Base-by-base conservation (phyloP, 192 early-diverging fungal genomes). In the Entophlyctis luteolus region DNA sequence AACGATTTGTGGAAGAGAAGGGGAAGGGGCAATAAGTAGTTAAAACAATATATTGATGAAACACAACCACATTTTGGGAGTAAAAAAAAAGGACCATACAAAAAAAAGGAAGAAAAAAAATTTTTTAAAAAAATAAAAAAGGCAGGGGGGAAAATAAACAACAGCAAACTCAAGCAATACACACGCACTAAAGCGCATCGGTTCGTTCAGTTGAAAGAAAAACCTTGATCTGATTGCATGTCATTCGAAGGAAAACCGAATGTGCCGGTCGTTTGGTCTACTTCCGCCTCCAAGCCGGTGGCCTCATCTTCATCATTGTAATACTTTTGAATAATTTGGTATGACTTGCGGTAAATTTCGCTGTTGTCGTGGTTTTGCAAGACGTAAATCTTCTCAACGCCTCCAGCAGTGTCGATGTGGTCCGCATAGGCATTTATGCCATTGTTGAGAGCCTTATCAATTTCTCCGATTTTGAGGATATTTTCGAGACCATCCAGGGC, bases 401-500 rank as follows among this genome's bases (percentile, higher is more conserved):
- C 97, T 54, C 88, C 92, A 45, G 87, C 90, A 68, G 94, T 93
- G 79, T 99, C 97, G 68, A 99, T 88, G 68, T 75, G 88, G 36
- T 94, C 68, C 45, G 94, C 89, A 78, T 90, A 97, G 73, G 87
- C 83, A 77, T 99, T 99, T 55, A 88, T 55, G 35, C 83, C 84
- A 48, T 84, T 77, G 67, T 78, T 80, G 38, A 70, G 62, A 14
- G 77, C 48, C 75, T 87, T 88, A 62, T 95, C 93, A 45, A 86
- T 67, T 65, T 98, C 93, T 42, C 97, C 97, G 49, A 94, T 94
- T 81, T 93, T 95, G 29, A 99, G 81, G 72, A 98, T 93, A 77
- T 97, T 99, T 77, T 99, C 97, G 65, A 99, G 73, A 33, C 92
- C 97, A 71, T 99, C 97, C 56, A 98, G 74, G n/a, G 94, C 94